phyloP scores from a whole-genome alignment of 2,329 filamentous ascomycete genomes.

The Sarocladiaceae sp. region DNA sequence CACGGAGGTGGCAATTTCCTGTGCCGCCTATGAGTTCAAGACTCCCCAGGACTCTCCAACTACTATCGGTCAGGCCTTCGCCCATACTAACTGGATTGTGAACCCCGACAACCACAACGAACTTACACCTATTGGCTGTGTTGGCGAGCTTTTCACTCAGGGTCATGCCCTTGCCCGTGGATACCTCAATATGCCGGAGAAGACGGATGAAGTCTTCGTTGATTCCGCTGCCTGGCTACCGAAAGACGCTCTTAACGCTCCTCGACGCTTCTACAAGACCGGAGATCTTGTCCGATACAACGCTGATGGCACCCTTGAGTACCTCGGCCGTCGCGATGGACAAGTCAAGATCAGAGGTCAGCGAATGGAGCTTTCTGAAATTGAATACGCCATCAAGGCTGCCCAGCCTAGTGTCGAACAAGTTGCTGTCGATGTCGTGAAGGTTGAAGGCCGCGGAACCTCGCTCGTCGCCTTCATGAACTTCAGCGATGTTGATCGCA shows the following conservation, averaged over 20 bases:
- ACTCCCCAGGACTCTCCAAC: conserved; percentile 6
- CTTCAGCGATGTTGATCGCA: too few species aligned
- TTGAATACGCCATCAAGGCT: conserved; percentile 9
- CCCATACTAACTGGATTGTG: conserved; percentile 15
- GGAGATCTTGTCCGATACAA: conserved; percentile 8
- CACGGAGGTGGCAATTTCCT: conserved; percentile 28
- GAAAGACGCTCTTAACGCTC: too few species aligned
- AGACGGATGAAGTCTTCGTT: too few species aligned
- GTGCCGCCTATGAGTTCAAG: not conserved
- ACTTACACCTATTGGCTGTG: too few species aligned
- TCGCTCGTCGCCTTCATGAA: conserved; percentile 9
- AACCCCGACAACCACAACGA: conserved; percentile 13
- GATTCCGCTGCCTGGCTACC: too few species aligned
- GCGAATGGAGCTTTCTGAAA: conserved; percentile 34
- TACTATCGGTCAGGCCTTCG: conserved; percentile 6
- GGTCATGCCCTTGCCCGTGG: too few species aligned
- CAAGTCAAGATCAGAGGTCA: conserved; percentile 50
- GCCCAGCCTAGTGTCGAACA: not conserved
- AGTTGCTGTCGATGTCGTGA: conserved; percentile 12
- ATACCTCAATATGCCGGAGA: too few species aligned
- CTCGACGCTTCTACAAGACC: conserved; percentile 15
- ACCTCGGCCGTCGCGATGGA: too few species aligned
- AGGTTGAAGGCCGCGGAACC: not conserved
- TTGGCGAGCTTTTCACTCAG: too few species aligned
- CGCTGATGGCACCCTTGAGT: conserved; percentile 8